These are phyloP conservation scores for Globisporangium middletonii DNA, from an alignment of 352 stramenopile species.

Conservation along the genomic window DNA sequence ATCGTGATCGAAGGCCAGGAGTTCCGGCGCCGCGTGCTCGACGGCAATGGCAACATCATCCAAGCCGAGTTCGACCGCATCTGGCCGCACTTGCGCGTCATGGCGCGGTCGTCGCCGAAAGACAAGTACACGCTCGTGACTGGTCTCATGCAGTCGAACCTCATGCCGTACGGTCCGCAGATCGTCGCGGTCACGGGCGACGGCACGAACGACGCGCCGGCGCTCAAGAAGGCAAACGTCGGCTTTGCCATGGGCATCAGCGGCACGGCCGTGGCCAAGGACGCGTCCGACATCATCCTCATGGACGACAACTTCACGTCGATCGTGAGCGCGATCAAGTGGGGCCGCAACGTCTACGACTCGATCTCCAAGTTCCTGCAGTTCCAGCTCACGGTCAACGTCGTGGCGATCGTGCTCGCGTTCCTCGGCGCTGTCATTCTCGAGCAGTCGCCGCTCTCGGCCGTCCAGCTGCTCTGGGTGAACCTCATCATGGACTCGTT, in stretches of 20 bases:
- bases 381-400: conserved; percentile 97
- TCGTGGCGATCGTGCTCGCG: conserved; percentile 91
- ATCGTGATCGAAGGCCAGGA: conserved; percentile 67
- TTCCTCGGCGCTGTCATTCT: conserved; percentile 85
- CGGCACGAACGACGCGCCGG: conserved; percentile 95
- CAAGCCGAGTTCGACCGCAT: conserved; percentile 90
- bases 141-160: conserved; percentile 81
- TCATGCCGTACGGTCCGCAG: conserved; percentile 75
- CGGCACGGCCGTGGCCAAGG: conserved; percentile 93
- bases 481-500: conserved; percentile 99
- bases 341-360: conserved; percentile 95
- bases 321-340: conserved; percentile 95
- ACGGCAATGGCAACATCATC: conserved; percentile 62
- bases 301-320: conserved; percentile 97
- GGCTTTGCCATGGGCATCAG: conserved; percentile 97
- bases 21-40: conserved; percentile 61
- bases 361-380: conserved; percentile 98
- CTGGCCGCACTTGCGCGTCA: conserved; percentile 88
- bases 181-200: conserved; percentile 95
- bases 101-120: conserved; percentile 91
- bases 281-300: conserved; percentile 95
- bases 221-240: conserved; percentile 96
- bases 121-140: conserved; percentile 97
- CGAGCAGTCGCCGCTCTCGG: conserved; percentile 87
- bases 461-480: conserved; percentile 97